Base-by-base conservation (phyloP, 192 early-diverging fungal species). In the Coemansia sp. region DNA sequence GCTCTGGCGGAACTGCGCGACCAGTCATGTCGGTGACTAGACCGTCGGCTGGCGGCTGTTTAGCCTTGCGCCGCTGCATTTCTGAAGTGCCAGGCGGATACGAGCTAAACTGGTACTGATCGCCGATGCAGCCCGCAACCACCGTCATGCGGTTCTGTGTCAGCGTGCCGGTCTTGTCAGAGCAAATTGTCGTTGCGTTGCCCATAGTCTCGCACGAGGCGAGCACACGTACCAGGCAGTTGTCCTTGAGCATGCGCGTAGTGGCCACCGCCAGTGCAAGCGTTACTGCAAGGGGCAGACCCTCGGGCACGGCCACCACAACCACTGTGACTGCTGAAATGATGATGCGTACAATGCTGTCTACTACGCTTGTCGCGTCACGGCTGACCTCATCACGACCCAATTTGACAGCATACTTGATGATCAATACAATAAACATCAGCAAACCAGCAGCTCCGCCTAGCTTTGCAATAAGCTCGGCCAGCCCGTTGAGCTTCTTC, bases 131-230 rank as follows among this genome's bases (percentile, higher is more conserved):
- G 41, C 94, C 95, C 12, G 88, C 84, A 24, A 95, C 94, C n/a
- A 98, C 93, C 2, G 93, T 93, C 97, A 99, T 99, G 57, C 86
- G 84, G 84, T 99, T 99, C 63, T 95, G 92, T 2, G 97, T 99
- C 39, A 98, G 80, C 9, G 97, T 99, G 22, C 97, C 97, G 0
- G 97, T 99, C 75, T 99, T 99, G 83, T 99, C 97, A 16, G 94
- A 95, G 78, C 97, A 99, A 22, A 99, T 88, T 1, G 96, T 97
- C 10, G 95, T 99, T 10, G 97, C 97, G 66, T 95, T 96, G 54
- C 91, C 91, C 97, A 99, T 99, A 22, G 96, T 98, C 74, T 99
- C 97, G 75, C 97, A 99, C 7, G 97, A 93, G 26, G 92, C 88
- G 12, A 99, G 82, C 53, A 98, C 88, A 23, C 97, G 89, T 26